These are phyloP conservation scores for Pelargonium cotyledonis DNA, from an alignment of 441 rosid genomes.

Conservation along the genomic window DNA sequence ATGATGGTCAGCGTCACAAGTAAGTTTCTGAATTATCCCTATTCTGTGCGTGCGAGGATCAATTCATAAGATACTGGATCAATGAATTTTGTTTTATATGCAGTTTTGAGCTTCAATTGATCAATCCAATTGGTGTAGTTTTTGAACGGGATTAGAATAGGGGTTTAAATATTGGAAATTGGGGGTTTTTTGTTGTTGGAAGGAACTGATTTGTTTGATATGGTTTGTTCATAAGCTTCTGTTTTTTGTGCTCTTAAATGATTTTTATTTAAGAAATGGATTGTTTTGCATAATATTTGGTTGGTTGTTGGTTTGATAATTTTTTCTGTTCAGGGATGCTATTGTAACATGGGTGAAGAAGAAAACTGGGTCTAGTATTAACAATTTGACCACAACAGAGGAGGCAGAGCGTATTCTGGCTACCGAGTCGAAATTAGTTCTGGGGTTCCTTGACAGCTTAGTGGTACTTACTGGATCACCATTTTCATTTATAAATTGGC, in stretches of 20 bases:
- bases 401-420: slow-evolving; percentile 80
- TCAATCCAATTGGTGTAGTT: neutral
- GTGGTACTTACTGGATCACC: slow-evolving; percentile 42
- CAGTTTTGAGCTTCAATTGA: slow-evolving; percentile 12
- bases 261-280: neutral
- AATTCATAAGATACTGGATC: neutral
- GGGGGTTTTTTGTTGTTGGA: neutral
- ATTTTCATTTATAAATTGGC: neutral
- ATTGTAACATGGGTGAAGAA: slow-evolving; percentile 92
- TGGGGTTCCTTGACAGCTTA: slow-evolving; percentile 78
- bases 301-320: neutral
- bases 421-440: slow-evolving; percentile 64
- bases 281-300: neutral
- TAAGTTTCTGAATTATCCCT: slow-evolving; percentile 15
- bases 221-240: too few relatives aligned
- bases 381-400: slow-evolving; percentile 64
- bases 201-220: neutral
- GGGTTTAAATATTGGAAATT: neutral
- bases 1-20: slow-evolving; percentile 23
- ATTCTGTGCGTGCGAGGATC: too few relatives aligned
- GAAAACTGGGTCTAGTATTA: slow-evolving; percentile 86
- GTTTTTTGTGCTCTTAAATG: neutral
- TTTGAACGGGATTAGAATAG: neutral
- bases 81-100: neutral
- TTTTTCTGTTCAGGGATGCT: neutral